A percentile compares a stretch with the other conserved stretches of the same genome.
Evolutionary conservation across 2,329 filamentous ascomycete species (phyloP).

Genomic region (Cordyceps cateniannulata): DNA sequence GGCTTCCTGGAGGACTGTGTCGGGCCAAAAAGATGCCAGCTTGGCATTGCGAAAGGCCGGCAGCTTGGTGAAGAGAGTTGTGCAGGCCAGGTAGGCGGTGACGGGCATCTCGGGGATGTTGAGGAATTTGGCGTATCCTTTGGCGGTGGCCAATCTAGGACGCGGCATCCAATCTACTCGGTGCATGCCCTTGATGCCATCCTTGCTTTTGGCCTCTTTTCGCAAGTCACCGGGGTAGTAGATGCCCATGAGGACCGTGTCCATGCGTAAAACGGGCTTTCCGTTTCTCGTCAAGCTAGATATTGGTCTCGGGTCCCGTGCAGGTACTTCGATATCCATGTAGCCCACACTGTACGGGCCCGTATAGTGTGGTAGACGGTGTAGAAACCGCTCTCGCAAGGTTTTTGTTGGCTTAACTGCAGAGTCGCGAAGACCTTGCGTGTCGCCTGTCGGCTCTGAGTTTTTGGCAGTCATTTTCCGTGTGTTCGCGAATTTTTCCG

Average conservation of each 20-base stretch:
- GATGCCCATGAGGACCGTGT: conserved; percentile 57
- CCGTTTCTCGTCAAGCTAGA: conserved; percentile 34
- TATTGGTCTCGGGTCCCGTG: conserved; percentile 32
- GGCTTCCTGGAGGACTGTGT: neutral
- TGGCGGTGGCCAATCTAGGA: conserved; percentile 47
- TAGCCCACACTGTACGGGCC: conserved; percentile 64
- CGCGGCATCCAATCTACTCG: conserved; percentile 57
- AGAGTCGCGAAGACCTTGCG: conserved; percentile 12
- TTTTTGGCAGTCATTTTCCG: neutral
- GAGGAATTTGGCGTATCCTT: conserved; percentile 57
- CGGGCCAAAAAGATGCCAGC: conserved; percentile 31
- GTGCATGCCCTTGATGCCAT: conserved; percentile 36
- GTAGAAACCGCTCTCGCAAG: conserved; percentile 32
- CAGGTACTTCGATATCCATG: conserved; percentile 59
- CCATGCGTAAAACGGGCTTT: conserved; percentile 34
- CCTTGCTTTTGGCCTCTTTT: conserved; percentile 15
- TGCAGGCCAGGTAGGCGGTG: conserved; percentile 47
- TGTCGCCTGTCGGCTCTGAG: neutral
- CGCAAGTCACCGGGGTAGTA: conserved; percentile 54
- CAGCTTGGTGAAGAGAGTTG: conserved; percentile 58
- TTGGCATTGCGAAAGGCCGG: conserved; percentile 57
- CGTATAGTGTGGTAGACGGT: conserved; percentile 52
- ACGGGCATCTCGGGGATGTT: conserved; percentile 42
- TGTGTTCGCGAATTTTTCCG: neutral
- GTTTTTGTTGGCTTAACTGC: conserved; percentile 24